A percentile compares a stretch with the other conserved stretches of the same genome.
phyloP scores from a whole-genome alignment of 192 early-diverging fungal genomes.

The Obelidium mucronatum region DNA sequence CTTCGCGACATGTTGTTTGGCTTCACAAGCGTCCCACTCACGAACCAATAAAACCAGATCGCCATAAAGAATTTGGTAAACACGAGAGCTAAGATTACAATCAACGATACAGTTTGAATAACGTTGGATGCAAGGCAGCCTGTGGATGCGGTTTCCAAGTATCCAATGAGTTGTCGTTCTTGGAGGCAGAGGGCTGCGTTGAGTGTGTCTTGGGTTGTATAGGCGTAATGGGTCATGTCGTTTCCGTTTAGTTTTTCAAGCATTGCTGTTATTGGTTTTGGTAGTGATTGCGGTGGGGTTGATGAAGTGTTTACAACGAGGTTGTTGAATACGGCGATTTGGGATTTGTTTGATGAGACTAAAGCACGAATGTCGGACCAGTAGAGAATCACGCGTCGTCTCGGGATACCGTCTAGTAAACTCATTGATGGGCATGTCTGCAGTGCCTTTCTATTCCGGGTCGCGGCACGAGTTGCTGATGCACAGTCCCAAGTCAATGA shows the following conservation, averaged over 20 bases:
- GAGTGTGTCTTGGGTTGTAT: neutral
- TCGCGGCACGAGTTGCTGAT: neutral
- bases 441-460: neutral
- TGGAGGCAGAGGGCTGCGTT: constrained; percentile 13
- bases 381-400: constrained; percentile 37
- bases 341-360: constrained; percentile 13
- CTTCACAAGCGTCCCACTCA: constrained; percentile 22
- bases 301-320: neutral
- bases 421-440: neutral
- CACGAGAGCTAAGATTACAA: constrained; percentile 51
- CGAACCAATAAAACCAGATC: constrained; percentile 54
- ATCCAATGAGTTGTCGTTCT: constrained; percentile 38
- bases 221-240: constrained; percentile 1
- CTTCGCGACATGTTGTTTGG: constrained; percentile 8
- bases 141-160: constrained; percentile 26
- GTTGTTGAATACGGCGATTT: neutral
- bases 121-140: constrained; percentile 50
- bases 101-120: constrained; percentile 38
- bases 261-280: no score
- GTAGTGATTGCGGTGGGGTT: neutral
- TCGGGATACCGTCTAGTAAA: constrained; percentile 16
- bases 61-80: constrained; percentile 55
- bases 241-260: no score
- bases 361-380: constrained; percentile 44
- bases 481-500: neutral